phyloP scores from a whole-genome alignment of 1,139 yeast species.

The Pichia sp. region DNA sequence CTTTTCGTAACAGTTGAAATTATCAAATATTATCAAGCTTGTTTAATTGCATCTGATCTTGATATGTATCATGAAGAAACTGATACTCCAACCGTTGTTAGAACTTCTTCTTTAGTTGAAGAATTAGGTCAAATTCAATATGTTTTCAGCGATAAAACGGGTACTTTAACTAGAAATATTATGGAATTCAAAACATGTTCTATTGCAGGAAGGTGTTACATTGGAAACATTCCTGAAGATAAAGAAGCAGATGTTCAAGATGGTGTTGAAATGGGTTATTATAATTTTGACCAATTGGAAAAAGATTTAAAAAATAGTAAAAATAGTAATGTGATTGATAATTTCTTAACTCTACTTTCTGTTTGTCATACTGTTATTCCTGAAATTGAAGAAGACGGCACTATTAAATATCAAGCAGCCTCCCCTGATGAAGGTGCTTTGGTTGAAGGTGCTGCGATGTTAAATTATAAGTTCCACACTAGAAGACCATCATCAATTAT shows the following conservation, averaged over 20 bases:
- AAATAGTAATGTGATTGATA: constrained; percentile 53
- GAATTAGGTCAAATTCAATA: constrained; percentile 95
- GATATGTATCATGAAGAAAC: constrained; percentile 85
- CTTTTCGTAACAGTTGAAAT: constrained; percentile 93
- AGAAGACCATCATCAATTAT: constrained; percentile 84
- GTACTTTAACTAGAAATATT: constrained; percentile 87
- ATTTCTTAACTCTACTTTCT: constrained; percentile 77
- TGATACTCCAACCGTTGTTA: constrained; percentile 90
- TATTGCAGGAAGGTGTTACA: constrained; percentile 87
- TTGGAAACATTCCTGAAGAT: constrained; percentile 88
- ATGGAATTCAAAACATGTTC: constrained; percentile 97
- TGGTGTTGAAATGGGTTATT: constrained; percentile 77
- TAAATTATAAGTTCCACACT: constrained; percentile 78
- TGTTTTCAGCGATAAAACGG: constrained; percentile 93
- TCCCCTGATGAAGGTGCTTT: constrained; percentile 99
- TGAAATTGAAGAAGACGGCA: constrained; percentile 59
- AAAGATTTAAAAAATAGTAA: constrained; percentile 35
- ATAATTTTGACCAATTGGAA: constrained; percentile 62
- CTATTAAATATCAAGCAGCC: constrained; percentile 92
- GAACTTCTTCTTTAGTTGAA: constrained; percentile 93
- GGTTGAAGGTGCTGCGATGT: constrained; percentile 89
- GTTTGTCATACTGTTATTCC: constrained; percentile 98
- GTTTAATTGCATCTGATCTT: constrained; percentile 85
- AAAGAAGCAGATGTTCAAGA: constrained; percentile 63
- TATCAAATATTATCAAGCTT: constrained; percentile 93